phyloP scores from a whole-genome alignment of 495 filamentous ascomycete genomes.

The Xylaria sp. region DNA sequence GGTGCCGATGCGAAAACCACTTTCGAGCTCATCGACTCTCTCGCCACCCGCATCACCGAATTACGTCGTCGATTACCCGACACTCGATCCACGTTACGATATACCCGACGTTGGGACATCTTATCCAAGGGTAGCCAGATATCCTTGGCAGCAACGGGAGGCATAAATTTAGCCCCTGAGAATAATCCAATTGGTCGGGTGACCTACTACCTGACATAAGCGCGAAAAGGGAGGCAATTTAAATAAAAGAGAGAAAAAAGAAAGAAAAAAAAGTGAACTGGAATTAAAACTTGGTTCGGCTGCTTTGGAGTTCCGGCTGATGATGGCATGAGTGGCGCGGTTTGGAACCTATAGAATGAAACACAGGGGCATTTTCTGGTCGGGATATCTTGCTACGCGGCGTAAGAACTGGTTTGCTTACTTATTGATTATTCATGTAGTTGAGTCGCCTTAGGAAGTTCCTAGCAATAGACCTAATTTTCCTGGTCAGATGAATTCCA shows the following conservation, averaged over 20 bases:
- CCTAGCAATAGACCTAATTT: background rate
- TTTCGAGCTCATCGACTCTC: background rate
- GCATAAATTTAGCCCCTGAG: background rate
- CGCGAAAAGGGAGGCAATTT: background rate
- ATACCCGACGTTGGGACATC: background rate
- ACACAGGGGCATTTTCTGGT: background rate
- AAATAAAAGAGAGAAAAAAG: background rate
- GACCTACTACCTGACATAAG: background rate
- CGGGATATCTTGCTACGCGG: background rate
- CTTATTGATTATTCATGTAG: constrained; percentile 2
- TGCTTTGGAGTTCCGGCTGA: background rate
- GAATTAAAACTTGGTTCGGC: background rate
- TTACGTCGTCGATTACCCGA: background rate
- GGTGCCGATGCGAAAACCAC: background rate
- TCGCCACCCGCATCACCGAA: background rate
- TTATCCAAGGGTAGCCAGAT: background rate
- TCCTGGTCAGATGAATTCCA: background rate
- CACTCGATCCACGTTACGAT: background rate
- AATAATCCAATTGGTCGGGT: background rate
- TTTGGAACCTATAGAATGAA: background rate
- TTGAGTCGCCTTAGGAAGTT: too few relatives aligned
- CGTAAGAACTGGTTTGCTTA: background rate
- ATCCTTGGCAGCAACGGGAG: background rate
- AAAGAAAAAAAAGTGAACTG: background rate
- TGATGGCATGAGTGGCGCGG: background rate